phyloP scores from a whole-genome alignment of 1,139 yeast species.

The Fermentozyma sake region DNA sequence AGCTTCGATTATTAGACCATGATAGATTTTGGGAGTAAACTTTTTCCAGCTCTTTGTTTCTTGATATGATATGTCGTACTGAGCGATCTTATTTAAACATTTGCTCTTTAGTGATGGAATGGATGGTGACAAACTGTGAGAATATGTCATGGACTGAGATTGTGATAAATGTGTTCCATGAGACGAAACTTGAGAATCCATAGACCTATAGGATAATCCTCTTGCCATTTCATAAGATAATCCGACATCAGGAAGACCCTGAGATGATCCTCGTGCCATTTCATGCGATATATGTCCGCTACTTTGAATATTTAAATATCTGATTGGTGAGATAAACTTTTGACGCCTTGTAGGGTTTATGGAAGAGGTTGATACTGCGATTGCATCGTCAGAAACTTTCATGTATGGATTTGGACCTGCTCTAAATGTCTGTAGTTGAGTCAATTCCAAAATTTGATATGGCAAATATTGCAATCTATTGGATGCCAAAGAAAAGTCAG shows the following conservation, averaged over 20 bases:
- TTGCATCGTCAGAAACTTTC: slow-evolving; percentile 27
- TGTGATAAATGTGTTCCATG: too few relatives aligned
- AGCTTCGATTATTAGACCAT: slow-evolving; percentile 38
- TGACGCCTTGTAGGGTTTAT: slow-evolving; percentile 10
- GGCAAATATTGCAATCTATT: slow-evolving; percentile 53
- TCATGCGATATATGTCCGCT: too few relatives aligned
- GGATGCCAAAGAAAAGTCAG: slow-evolving; percentile 48
- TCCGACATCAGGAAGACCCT: too few relatives aligned
- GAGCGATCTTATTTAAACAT: slow-evolving; percentile 40
- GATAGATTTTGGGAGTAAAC: slow-evolving; percentile 30
- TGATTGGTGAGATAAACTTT: slow-evolving; percentile 24
- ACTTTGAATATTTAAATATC: slow-evolving; percentile 7
- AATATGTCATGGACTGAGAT: slow-evolving; percentile 1
- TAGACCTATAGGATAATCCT: too few relatives aligned
- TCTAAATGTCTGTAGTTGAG: slow-evolving; percentile 40
- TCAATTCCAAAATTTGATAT: slow-evolving; percentile 45
- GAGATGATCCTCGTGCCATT: too few relatives aligned
- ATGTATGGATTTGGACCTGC: slow-evolving; percentile 45
- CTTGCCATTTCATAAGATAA: too few relatives aligned
- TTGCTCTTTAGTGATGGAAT: slow-evolving; percentile 41
- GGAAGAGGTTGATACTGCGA: slow-evolving; percentile 11
- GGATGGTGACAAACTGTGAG: too few relatives aligned
- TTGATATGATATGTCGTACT: slow-evolving; percentile 38
- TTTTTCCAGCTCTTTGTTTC: slow-evolving; percentile 45
- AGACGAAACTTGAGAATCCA: too few relatives aligned